Percentiles rank a stretch among this genome's conserved stretches.
phyloP scores from a whole-genome alignment of 2,329 filamentous ascomycete species.

The Dothideomycetes sp. region DNA sequence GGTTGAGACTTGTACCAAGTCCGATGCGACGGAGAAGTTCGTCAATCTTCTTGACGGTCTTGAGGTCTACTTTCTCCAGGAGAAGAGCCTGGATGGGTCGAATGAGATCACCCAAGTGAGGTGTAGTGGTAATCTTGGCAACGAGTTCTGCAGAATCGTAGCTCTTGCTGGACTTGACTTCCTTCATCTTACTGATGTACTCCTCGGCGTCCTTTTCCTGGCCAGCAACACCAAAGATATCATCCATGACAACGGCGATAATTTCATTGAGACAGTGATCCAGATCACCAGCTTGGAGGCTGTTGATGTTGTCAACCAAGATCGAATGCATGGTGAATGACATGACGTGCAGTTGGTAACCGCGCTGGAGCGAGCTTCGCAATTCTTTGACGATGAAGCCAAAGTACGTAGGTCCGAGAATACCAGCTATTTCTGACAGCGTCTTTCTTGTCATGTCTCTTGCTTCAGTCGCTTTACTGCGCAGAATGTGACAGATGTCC shows the following conservation, averaged over 20 bases:
- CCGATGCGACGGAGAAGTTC: slow-evolving; percentile 76
- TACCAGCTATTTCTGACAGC: slow-evolving; percentile 68
- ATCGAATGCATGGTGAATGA: slow-evolving; percentile 94
- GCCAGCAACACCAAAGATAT: slow-evolving; percentile 85
- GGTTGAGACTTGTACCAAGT: slow-evolving; percentile 73
- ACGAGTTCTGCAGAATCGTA: slow-evolving; percentile 95
- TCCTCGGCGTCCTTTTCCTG: slow-evolving; percentile 97
- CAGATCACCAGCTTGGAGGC: slow-evolving; percentile 70
- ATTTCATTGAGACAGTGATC: slow-evolving; percentile 78
- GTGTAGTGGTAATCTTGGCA: slow-evolving; percentile 70
- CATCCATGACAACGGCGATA: slow-evolving; percentile 85
- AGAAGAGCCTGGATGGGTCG: slow-evolving; percentile 70
- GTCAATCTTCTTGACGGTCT: slow-evolving; percentile 81
- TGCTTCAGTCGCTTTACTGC: slow-evolving; percentile 79
- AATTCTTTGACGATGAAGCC: slow-evolving; percentile 92
- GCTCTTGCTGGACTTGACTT: slow-evolving; percentile 96
- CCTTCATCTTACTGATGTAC: slow-evolving; percentile 91
- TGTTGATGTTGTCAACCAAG: slow-evolving; percentile 63
- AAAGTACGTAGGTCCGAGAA: slow-evolving; percentile 75
- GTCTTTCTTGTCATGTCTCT: slow-evolving; percentile 87
- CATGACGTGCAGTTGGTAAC: slow-evolving; percentile 89
- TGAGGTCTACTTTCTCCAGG: slow-evolving; percentile 72
- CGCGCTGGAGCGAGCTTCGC: slow-evolving; percentile 68
- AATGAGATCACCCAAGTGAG: slow-evolving; percentile 64
- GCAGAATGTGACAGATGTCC: slow-evolving; percentile 85